A percentile compares a stretch with the other conserved stretches of the same genome.
Conservation (phyloP, 441 rosid genomes). For the Pelargonium citronellum region DNA sequence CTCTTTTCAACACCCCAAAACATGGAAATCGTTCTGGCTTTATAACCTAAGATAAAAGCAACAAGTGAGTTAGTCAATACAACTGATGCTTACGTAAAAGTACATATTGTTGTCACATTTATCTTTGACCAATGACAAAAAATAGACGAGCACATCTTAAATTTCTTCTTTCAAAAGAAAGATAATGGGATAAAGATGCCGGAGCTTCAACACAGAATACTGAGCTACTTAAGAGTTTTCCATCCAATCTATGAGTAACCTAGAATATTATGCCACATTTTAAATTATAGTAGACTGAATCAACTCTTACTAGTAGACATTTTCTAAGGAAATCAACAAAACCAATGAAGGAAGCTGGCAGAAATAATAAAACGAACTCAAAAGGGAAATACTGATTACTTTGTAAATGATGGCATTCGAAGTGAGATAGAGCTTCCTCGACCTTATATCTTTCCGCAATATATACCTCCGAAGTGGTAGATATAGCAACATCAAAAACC, state of each 20-base stretch:
- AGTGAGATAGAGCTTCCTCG: conserved; percentile 63
- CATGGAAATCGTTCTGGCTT: conserved; percentile 64
- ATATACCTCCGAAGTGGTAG: conserved; percentile 55
- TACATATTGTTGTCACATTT: background rate
- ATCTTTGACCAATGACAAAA: background rate
- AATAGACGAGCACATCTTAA: background rate
- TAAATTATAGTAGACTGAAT: too few relatives aligned
- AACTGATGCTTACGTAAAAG: background rate
- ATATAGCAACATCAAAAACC: conserved; percentile 58
- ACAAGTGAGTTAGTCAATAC: conserved; percentile 8
- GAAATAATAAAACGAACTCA: background rate
- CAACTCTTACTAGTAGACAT: background rate
- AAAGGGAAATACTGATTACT: conserved; percentile 28
- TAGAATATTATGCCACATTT: background rate
- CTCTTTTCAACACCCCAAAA: conserved; percentile 59
- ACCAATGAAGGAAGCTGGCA: background rate
- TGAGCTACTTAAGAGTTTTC: background rate
- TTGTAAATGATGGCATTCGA: conserved; percentile 54
- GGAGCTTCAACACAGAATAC: background rate
- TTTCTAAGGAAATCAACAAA: conserved; percentile 6
- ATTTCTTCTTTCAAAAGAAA: background rate
- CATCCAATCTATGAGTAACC: background rate
- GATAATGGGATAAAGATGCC: background rate
- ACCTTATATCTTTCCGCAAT: conserved; percentile 48
- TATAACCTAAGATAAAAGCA: conserved; percentile 36